Evolutionary conservation across 768 basidiomycete genomes (phyloP).

Genomic region (Psilocybe cubensis): DNA sequence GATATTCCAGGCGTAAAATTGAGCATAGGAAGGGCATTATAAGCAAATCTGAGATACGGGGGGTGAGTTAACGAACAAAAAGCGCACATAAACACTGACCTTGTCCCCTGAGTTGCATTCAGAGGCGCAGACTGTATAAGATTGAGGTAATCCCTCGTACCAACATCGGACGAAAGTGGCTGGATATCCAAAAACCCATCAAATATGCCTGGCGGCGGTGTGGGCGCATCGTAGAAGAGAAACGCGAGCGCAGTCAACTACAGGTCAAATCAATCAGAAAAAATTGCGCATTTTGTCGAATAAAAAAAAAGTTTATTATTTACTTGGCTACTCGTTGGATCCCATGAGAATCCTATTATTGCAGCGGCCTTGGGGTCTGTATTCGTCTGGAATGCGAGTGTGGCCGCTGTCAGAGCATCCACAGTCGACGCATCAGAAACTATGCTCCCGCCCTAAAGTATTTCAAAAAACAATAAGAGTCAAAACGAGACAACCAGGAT

Average conservation of each 20-base stretch:
- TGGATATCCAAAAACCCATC: conserved; percentile 50
- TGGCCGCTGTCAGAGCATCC: conserved; percentile 4
- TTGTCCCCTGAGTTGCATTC: conserved; percentile 25
- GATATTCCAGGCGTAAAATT: conserved; percentile 33
- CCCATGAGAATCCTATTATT: conserved; percentile 4
- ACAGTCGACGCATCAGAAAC: neutral
- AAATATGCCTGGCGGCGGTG: conserved; percentile 45
- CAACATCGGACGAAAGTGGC: conserved; percentile 29
- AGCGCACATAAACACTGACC: conserved; percentile 13
- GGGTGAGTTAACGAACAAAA: neutral
- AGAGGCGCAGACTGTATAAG: conserved; percentile 35
- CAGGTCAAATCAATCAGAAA: neutral
- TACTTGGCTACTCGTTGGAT: neutral
- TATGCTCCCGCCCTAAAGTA: conserved; percentile 9
- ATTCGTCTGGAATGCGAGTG: conserved; percentile 5
- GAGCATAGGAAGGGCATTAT: conserved; percentile 39
- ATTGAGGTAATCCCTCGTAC: conserved; percentile 35
- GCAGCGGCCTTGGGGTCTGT: conserved; percentile 25
- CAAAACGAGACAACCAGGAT: neutral
- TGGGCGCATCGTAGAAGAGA: conserved; percentile 58
- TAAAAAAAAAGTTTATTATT: conserved; percentile 18
- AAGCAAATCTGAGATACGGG: conserved; percentile 5
- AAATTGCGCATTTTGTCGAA: neutral
- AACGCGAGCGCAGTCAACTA: conserved; percentile 12
- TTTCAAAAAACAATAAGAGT: neutral